Evolutionary conservation across 2,329 filamentous ascomycete species (phyloP), one percentile per base, ranked within the genome.

Genomic region (Mycosphaerella sp.): DNA sequence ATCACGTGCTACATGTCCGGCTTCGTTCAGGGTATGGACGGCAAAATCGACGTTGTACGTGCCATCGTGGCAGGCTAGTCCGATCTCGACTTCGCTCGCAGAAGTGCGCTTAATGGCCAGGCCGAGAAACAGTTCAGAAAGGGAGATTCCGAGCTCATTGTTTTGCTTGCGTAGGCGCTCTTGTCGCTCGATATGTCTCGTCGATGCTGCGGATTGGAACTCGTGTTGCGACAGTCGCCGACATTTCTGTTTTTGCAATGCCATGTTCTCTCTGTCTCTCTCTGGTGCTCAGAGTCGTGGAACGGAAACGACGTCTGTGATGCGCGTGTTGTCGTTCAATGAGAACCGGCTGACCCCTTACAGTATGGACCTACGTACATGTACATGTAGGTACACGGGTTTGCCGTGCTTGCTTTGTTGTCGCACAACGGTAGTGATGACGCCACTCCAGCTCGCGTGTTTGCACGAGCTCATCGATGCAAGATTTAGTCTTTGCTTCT

Each of bases 31-130:
- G n/a, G 78, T 73, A 60, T 82, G 78, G 59, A 87, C 78, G 4
- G 80, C 80, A 64, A 86, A 90, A 67, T 91, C 86, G 43, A 88
- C 75, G 21, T 86, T 80, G 66, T 91, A 91, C 3, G 84, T 84
- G 5, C 82, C 81, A 66, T 91, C 86, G 59, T 89, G 86, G 58
- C 86, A 79, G 3, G 85, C 85, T 46, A 90, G 74, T 11, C 84
- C 83, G 23, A 88, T 75, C 4, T 80, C 78, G 9, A 82, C 32
- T 29, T 48, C 26, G 4, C 14, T 29, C 54, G 79, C 73, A 32
- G 79, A 73, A 1, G 73, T 69, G 45, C 78, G 72, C 45, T 78
- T 72, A 40, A 80, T 79, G 3, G 84, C 82, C 34, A 86, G 79
- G 51, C 84, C 84, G 41, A 82, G 69, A 60, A 79, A 87, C 45